Percentiles rank a stretch among this genome's conserved stretches.
Evolutionary conservation across 306 rosid species (phyloP).

Genomic region (Gillenia trifoliata): DNA sequence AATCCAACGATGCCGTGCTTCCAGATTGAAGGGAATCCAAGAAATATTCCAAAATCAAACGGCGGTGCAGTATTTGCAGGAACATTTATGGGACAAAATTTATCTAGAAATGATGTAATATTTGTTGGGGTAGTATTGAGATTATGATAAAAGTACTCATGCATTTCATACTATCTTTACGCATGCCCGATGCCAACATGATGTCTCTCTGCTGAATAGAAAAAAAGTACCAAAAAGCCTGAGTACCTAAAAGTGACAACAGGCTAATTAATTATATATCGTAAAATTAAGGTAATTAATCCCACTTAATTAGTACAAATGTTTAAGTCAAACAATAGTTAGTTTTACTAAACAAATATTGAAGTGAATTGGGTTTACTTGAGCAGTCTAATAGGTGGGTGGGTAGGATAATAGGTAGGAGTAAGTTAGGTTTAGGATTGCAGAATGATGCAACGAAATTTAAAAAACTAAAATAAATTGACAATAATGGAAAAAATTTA

Average conservation of each 20-base stretch:
- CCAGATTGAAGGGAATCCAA: slow-evolving; percentile 25
- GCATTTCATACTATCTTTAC: background rate
- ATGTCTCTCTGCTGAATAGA: slow-evolving; percentile 22
- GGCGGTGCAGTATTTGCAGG: background rate
- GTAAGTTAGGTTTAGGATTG: too few species aligned
- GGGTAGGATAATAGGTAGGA: too few species aligned
- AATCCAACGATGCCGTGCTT: slow-evolving; percentile 2
- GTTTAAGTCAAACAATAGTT: too few species aligned
- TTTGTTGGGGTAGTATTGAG: too few species aligned
- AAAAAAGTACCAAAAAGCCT: slow-evolving; percentile 35
- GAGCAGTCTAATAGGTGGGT: too few species aligned
- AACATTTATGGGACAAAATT: slow-evolving; percentile 9
- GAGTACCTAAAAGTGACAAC: slow-evolving; percentile 7
- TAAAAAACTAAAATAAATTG: background rate
- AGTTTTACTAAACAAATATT: too few species aligned
- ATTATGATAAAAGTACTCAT: background rate
- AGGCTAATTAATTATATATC: background rate
- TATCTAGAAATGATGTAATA: background rate
- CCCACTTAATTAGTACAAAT: too few species aligned
- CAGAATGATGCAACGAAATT: too few species aligned
- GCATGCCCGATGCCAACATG: slow-evolving; percentile 22
- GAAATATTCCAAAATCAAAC: slow-evolving; percentile 40
- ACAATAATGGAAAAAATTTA: background rate
- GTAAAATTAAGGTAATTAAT: background rate
- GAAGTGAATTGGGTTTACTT: too few species aligned